Percentiles rank a stretch among this genome's conserved stretches.
phyloP scores from a whole-genome alignment of 352 stramenopile genomes.

The Phytophthora pistaciae region DNA sequence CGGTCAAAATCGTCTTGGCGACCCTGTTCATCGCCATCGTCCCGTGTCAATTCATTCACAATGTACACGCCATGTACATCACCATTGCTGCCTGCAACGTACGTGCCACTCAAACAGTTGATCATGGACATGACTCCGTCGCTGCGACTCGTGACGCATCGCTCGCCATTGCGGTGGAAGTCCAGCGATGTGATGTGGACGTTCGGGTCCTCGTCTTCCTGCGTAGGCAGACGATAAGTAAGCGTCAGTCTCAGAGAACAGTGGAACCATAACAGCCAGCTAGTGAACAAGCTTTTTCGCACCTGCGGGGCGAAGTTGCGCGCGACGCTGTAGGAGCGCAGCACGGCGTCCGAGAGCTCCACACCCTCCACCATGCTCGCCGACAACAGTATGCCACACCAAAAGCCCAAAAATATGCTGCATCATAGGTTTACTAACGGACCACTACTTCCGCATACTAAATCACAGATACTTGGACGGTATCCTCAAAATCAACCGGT shows the following conservation, averaged over 20 bases:
- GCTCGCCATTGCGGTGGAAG: slow-evolving; percentile 85
- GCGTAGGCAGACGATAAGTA: neutral
- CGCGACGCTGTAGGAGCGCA: slow-evolving; percentile 74
- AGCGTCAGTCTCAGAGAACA: slow-evolving; percentile 5
- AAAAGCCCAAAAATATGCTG: slow-evolving; percentile 14
- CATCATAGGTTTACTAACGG: slow-evolving; percentile 5
- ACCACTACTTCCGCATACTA: neutral
- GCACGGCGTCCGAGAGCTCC: slow-evolving; percentile 62
- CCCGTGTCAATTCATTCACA: slow-evolving; percentile 4
- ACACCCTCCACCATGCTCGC: slow-evolving; percentile 31
- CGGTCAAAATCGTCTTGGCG: slow-evolving; percentile 88
- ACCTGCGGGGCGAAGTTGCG: slow-evolving; percentile 78
- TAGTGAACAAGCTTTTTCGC: neutral
- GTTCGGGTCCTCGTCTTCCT: slow-evolving; percentile 77
- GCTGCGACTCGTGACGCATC: slow-evolving; percentile 78
- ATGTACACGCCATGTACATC: neutral
- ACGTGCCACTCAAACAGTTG: slow-evolving; percentile 87
- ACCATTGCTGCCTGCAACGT: slow-evolving; percentile 27
- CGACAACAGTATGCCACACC: neutral
- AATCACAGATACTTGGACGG: neutral
- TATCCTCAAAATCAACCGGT: neutral
- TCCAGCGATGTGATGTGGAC: slow-evolving; percentile 67
- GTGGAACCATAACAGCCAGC: neutral
- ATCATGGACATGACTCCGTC: slow-evolving; percentile 85
- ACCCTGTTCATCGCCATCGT: slow-evolving; percentile 45